Evolutionary conservation across 805 yeast species (phyloP).

Genomic region (Candida maesae): DNA sequence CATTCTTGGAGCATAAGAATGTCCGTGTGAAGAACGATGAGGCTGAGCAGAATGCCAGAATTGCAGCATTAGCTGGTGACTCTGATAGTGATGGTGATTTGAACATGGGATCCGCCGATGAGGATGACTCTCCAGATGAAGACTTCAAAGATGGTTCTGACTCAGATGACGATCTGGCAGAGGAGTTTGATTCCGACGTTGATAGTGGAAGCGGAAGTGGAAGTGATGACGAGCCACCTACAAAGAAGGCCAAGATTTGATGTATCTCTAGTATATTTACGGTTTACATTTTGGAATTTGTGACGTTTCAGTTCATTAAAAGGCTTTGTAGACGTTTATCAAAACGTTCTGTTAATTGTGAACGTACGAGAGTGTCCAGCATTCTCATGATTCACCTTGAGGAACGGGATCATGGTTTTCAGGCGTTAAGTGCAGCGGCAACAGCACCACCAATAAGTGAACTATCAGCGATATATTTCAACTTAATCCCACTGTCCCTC

Average conservation of each 20-base stretch:
- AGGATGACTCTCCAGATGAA: constrained; percentile 78
- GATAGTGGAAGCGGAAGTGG: constrained; percentile 18
- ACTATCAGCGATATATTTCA: constrained; percentile 41
- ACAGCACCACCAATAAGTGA: constrained; percentile 53
- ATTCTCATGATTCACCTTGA: constrained; percentile 81
- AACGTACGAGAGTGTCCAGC: too few species aligned
- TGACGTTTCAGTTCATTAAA: too few species aligned
- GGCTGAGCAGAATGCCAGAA: constrained; percentile 76
- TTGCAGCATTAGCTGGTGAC: constrained; percentile 64
- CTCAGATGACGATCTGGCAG: constrained; percentile 46
- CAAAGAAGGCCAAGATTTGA: constrained; percentile 33
- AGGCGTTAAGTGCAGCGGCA: constrained; percentile 32
- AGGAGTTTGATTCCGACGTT: constrained; percentile 27
- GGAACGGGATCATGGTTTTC: constrained; percentile 78
- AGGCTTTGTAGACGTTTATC: too few species aligned
- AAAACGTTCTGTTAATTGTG: too few species aligned
- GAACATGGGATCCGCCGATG: constrained; percentile 74
- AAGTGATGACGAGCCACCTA: constrained; percentile 32
- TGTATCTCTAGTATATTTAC: too few species aligned
- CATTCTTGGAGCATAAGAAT: constrained; percentile 71
- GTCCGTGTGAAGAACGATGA: constrained; percentile 84
- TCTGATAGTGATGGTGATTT: constrained; percentile 43
- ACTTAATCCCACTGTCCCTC: constrained; percentile 31
- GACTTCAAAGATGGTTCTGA: constrained; percentile 56
- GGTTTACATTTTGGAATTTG: too few species aligned